phyloP scores from a whole-genome alignment of 371 early-diverging fungal genomes.

The Mortierella sp. region DNA sequence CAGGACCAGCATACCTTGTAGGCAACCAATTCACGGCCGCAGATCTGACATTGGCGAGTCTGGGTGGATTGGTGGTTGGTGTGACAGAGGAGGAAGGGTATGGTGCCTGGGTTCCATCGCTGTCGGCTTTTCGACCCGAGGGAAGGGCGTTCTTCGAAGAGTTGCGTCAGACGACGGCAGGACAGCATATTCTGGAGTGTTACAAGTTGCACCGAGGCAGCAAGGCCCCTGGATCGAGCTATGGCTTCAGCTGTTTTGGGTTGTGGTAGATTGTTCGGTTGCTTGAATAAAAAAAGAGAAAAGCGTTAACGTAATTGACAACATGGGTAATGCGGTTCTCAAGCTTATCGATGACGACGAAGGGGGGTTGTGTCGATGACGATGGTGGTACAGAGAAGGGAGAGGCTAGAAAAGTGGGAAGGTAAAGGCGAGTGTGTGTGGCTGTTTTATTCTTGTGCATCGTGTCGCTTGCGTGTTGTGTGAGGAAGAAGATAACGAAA shows the following conservation, averaged over 20 bases:
- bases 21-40: slow-evolving; percentile 52
- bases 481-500: not conserved
- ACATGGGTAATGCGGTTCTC: not conserved
- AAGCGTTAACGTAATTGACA: not conserved
- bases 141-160: slow-evolving; percentile 33
- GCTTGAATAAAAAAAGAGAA: not conserved
- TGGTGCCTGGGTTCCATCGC: slow-evolving; percentile 42
- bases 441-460: not conserved
- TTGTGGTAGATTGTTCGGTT: slow-evolving; percentile 26
- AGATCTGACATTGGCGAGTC: slow-evolving; percentile 40
- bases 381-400: slow-evolving; percentile 7
- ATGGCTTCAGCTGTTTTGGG: slow-evolving; percentile 40
- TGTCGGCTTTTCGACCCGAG: slow-evolving; percentile 22
- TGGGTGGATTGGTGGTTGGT: slow-evolving; percentile 27
- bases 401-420: not conserved
- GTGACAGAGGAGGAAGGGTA: slow-evolving; percentile 40
- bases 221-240: slow-evolving; percentile 46
- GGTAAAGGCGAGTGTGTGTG: not conserved
- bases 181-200: slow-evolving; percentile 48
- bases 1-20: slow-evolving; percentile 34
- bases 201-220: slow-evolving; percentile 45
- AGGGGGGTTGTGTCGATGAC: not conserved
- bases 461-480: not conserved
- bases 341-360: not conserved
- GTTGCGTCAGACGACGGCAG: slow-evolving; percentile 43